A percentile compares a stretch with the other conserved stretches of the same genome.
Conservation (phyloP, 176 grass and related monocot genomes). For the Oryza punctata region DNA sequence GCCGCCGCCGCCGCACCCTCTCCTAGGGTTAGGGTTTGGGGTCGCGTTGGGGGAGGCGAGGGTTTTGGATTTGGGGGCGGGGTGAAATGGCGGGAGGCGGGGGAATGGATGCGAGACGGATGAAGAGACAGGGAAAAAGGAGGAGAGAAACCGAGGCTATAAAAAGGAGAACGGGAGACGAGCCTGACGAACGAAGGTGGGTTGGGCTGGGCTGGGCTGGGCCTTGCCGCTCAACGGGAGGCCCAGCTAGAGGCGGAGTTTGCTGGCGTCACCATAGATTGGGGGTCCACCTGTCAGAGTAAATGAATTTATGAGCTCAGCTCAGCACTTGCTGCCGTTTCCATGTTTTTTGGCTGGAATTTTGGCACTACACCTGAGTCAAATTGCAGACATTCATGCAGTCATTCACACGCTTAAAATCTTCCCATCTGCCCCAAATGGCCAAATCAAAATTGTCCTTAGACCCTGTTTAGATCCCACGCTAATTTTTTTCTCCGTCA, state of each 20-base stretch:
- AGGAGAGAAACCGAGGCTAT: neutral
- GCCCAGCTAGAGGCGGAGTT: neutral
- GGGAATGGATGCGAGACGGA: neutral
- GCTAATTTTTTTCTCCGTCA: too few relatives aligned
- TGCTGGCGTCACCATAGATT: neutral
- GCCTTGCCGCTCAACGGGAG: neutral
- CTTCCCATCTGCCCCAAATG: too few relatives aligned
- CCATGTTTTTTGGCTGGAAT: too few relatives aligned
- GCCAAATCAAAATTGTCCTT: too few relatives aligned
- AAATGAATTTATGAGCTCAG: too few relatives aligned
- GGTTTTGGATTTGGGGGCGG: conserved; percentile 8
- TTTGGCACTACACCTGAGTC: too few relatives aligned
- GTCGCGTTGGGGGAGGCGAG: neutral
- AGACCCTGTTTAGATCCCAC: too few relatives aligned
- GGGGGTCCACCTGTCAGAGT: neutral
- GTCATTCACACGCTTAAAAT: too few relatives aligned
- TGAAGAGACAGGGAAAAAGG: neutral
- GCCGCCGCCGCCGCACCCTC: neutral
- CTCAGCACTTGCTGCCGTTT: too few relatives aligned
- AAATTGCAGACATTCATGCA: too few relatives aligned
- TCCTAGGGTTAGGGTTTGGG: conserved; percentile 50
- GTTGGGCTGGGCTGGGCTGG: neutral
- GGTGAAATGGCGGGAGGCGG: conserved; percentile 54
- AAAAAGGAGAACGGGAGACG: neutral
- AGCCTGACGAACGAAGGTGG: neutral